Evolutionary conservation across 306 rosid species (phyloP).

Genomic region (Trichosanthes cucumerina): DNA sequence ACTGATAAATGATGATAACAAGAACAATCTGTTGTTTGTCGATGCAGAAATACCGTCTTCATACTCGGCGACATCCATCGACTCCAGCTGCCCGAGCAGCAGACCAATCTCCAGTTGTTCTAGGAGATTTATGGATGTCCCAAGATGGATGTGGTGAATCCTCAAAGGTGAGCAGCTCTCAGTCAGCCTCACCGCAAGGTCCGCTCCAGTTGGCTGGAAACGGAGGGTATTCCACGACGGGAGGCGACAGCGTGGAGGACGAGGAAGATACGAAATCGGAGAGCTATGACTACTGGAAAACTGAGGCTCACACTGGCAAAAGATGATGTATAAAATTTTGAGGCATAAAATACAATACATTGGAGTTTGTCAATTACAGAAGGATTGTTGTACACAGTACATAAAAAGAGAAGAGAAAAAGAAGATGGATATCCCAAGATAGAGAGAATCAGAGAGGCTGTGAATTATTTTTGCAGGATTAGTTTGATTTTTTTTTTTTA

Average conservation of each 20-base stretch:
- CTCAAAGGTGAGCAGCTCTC: slow-evolving; percentile 64
- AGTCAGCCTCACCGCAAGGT: slow-evolving; percentile 84
- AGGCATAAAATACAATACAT: not conserved
- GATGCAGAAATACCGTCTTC: slow-evolving; percentile 90
- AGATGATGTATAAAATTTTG: slow-evolving; percentile 33
- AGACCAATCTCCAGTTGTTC: slow-evolving; percentile 47
- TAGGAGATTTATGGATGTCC: slow-evolving; percentile 70
- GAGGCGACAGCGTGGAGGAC: slow-evolving; percentile 50
- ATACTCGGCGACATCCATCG: slow-evolving; percentile 61
- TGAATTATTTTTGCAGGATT: slow-evolving; percentile 13
- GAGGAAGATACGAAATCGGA: slow-evolving; percentile 58
- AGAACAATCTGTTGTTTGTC: slow-evolving; percentile 1
- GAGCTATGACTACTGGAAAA: slow-evolving; percentile 41
- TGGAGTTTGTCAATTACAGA: not conserved
- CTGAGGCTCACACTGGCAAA: slow-evolving; percentile 28
- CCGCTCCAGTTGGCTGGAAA: slow-evolving; percentile 70
- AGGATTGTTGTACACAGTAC: slow-evolving; percentile 6
- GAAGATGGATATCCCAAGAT: not conserved
- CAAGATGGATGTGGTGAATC: slow-evolving; percentile 68
- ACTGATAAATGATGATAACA: slow-evolving; percentile 6
- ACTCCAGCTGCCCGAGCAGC: slow-evolving; percentile 21
- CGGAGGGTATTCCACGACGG: slow-evolving; percentile 46
- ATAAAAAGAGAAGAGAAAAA: not conserved
- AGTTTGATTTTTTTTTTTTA: not conserved
- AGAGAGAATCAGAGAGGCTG: not conserved